Base-by-base conservation (phyloP, 2,329 filamentous ascomycete species). In the Aspergillus fijiensis region DNA sequence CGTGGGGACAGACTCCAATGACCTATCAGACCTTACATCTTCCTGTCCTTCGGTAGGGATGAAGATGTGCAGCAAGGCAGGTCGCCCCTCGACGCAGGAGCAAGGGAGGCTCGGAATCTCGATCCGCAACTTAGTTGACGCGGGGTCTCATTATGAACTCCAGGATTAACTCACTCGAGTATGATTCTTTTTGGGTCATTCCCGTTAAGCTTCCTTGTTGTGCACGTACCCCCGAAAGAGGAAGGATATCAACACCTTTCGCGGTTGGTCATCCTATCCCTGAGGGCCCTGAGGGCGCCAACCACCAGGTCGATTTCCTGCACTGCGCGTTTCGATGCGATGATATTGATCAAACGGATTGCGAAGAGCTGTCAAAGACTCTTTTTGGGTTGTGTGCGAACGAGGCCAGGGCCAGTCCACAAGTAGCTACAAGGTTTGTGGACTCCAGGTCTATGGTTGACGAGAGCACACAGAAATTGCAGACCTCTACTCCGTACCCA, bases 1-100 rank as follows among this genome's bases (percentile, higher is more conserved):
- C 65, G 51, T 59, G 65, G 57, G 70, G 72, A 75, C 71, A 67
- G 73, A 73, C 69, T 58, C 62, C 66, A 69, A 66, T 68, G 68
- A 66, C 69, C 71, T 72, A 74, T 72, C 71, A 63, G 65, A 70
- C 74, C 74, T 76, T 77, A 72, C 74, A 76, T 76, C 64, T 66
- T 70, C 62, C 53, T 45, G 39, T 67, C 68, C 69, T 71, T 74
- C 67, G 67, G 65, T 70, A 71, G 72, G 72, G 69, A 73, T 72
- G 69, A 65, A 57, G 61, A 55, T 54, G 67, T 64, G 69, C 67
- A 64, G 63, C 62, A 71, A 69, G 65, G 68, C 63, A 35, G 66
- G 62, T 57, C 50, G 51, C 49, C 65, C 68, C 69, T 70, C 67
- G 67, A 69, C 67, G 61, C 67, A 62, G 61, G 67, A 72, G 74